Base-by-base conservation (phyloP, 768 basidiomycete species). In the Crucibulum laeve region DNA sequence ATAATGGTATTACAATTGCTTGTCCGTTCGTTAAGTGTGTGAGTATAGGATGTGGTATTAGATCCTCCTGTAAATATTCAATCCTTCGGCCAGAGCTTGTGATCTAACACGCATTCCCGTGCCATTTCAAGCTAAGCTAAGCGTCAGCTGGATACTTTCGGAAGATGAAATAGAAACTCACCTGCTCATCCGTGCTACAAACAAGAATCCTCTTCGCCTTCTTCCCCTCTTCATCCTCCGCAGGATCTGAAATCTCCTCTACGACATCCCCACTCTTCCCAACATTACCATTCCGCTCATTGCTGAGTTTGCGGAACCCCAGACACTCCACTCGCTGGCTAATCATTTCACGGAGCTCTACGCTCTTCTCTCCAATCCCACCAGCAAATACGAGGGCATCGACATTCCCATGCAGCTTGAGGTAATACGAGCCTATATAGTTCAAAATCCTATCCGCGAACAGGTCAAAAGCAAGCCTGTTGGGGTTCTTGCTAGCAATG, bases 331-430 rank as follows among this genome's bases (percentile, higher is more conserved):
- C 64, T 25, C 73, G 68, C 25, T 70, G 59, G 3, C 72, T 71
- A 14, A 94, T 68, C 15, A 77, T 76, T 30, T 64, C 57, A 32
- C 92, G 65, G 42, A 97, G 62, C 51, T 77, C 71, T 14, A 62
- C 67, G 47, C 82, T 78, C 50, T 71, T 73, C 62, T 96, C 93
- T 0, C 93, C 93, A 41, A 96, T 90, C 0, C 91, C 91, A 3
- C 92, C 91, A 0, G 87, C 74, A 58, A 94, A 92, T 10, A 93
- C 87, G 32, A 94, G 55, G 1, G 84, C 91, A 58, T 92, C 86
- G 8, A 92, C 76, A 19, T 69, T 47, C 13, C 77, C 77, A 24
- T 70, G 71, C 18, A 92, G 75, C 58, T 87, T 84, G 52, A 90
- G 65, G 52, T 83, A 79, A 59, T 91, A 92, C 37, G 80, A 73